Base-by-base conservation (phyloP, 23 red algal species). In the Gracilaria domingensis region DNA sequence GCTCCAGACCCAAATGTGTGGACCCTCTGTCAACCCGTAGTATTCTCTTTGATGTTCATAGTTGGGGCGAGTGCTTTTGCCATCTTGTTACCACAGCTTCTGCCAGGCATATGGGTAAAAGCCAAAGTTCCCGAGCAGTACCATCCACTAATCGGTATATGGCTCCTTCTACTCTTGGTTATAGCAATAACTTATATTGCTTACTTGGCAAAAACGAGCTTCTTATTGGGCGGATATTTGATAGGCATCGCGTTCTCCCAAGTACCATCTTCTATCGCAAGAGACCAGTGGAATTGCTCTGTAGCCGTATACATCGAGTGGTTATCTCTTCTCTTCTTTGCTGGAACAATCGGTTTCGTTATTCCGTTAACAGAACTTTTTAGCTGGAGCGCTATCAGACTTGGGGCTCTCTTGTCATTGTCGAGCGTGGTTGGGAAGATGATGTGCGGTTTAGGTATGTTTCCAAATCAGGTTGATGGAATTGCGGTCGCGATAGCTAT, bases 301-400 rank as follows among this genome's bases (percentile, higher is more conserved):
- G 75, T 80, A 30, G 56, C 70, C 0, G 0, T 44, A 16, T 66
- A 42, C 34, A 67, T 74, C 9, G 47, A 85, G 8, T 79, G 44
- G 54, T 69, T 94, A 40, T 79, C 40, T 40, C 12, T 85, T 53
- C 59, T 94, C 28, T 94, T 94, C 34, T 94, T 94, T 48, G 70
- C 69, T 37, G 82, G 45, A 44, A 94, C 91, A 5, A 81, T 87
- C 11, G 91, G 82, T 21, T 94, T 94, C 51, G 83, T 61, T 50
- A 88, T 94, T 71, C 91, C 82, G 13, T 33, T 87, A 17, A 80
- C 38, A 38, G 71, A 61, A 44, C 58, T 94, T n/a, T 86, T 86
- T 81, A 42, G 53, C 39, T 37, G 25, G 33, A 79, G 83, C 36
- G 51, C 71, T 18, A 49, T 88, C 56, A 74, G 67, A 36, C 59